Base-by-base conservation (phyloP, 2,329 filamentous ascomycete species). In the Juglanconis oblonga region DNA sequence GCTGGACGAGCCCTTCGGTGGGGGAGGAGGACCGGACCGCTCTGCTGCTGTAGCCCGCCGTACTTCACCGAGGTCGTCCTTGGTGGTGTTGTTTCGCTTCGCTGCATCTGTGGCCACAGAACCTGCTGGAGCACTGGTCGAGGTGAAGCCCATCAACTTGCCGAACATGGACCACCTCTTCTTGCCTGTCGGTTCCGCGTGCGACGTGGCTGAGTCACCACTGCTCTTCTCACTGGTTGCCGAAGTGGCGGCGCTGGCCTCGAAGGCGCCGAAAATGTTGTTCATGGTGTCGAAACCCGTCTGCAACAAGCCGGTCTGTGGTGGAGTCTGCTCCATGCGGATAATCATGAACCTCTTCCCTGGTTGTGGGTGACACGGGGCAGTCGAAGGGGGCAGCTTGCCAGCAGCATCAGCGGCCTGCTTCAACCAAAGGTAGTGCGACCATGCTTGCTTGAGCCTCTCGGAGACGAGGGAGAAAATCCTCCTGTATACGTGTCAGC, bases 321-420 rank as follows among this genome's bases (percentile, higher is more conserved):
- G 72, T 4, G 72, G 67, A 49, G 76, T 77, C 29, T 82, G 68
- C 62, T 97, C 92, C 64, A 90, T 93, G 59, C 92, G 87, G 65
- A 97, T 89, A 67, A 97, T 97, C 73, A 96, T 85, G 62, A 97
- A 90, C 63, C 90, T 84, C 68, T 94, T 91, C 51, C 90, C 89
- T 1, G 93, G 91, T 2, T 92, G 91, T 5, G 93, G 93, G 60
- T 88, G 88, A 68, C 89, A 92, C n/a, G 93, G 91, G 5, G 86
- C 87, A 2, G 91, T 91, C 1, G 90, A 92, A 5, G 91, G 88
- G 1, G 81, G 82, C 3, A 85, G 70, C 13, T 77, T 79, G 42
- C 82, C 76, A 17, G 74, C 67, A 31, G 72, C 76, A 62, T 89
- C 87, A 13, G 90, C 87, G 55, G 83, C 79, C 55, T 90, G 83